These are phyloP conservation scores for Leccinum olivaceopallidum DNA, from an alignment of 768 basidiomycete genomes.

Conservation along the genomic window DNA sequence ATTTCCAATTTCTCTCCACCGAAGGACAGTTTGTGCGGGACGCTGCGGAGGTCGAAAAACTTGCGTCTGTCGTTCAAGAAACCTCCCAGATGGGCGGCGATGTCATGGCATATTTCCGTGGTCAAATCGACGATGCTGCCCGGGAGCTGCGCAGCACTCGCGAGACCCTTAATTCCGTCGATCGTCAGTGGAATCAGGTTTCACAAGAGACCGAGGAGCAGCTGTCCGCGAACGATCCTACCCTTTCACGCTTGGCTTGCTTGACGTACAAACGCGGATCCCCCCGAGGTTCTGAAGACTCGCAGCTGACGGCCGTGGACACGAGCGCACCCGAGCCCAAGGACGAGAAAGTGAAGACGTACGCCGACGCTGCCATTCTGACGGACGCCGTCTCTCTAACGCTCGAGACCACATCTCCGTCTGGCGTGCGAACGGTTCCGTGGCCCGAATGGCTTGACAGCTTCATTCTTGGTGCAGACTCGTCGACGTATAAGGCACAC, in stretches of 20 bases:
- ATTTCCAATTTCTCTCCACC: slow-evolving; percentile 52
- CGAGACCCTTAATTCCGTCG: slow-evolving; percentile 43
- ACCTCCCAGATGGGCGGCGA: slow-evolving; percentile 45
- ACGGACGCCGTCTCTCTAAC: slow-evolving; percentile 20
- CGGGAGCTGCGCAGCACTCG: slow-evolving; percentile 51
- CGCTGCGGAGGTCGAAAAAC: slow-evolving; percentile 39
- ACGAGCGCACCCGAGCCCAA: slow-evolving; percentile 16
- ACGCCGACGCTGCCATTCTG: slow-evolving; percentile 20
- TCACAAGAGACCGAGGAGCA: slow-evolving; percentile 47
- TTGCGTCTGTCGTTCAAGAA: slow-evolving; percentile 50
- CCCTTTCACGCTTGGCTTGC: slow-evolving; percentile 9
- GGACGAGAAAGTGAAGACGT: slow-evolving; percentile 17
- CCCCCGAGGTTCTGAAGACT: slow-evolving; percentile 67
- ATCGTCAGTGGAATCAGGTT: slow-evolving; percentile 45
- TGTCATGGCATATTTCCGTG: slow-evolving; percentile 52
- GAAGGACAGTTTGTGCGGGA: slow-evolving; percentile 40
- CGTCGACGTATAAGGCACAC: slow-evolving; percentile 37
- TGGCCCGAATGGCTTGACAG: slow-evolving; percentile 44
- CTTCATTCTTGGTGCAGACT: slow-evolving; percentile 36
- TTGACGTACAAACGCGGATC: slow-evolving; percentile 33
- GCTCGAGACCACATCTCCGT: slow-evolving; percentile 20
- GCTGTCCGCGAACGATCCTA: slow-evolving; percentile 21
- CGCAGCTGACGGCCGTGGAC: slow-evolving; percentile 53
- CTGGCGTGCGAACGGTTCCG: slow-evolving; percentile 31
- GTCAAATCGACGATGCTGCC: slow-evolving; percentile 50